phyloP scores from a whole-genome alignment of 371 early-diverging fungal genomes.

The Mortierella sp. region DNA sequence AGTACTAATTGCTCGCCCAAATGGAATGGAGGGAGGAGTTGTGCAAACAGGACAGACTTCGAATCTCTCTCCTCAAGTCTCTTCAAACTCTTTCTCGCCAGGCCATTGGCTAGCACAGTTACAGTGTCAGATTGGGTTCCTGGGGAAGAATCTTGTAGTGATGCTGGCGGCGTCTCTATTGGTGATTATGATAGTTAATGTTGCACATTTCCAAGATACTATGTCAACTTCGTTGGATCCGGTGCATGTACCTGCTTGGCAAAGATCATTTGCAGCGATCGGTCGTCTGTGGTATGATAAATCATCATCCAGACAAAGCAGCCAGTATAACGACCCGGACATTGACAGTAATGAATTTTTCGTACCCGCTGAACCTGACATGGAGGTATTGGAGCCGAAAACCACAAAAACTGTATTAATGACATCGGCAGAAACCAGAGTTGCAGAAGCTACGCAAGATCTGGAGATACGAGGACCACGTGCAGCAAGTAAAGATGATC shows the following conservation, averaged over 20 bases:
- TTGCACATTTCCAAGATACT: slow-evolving; percentile 44
- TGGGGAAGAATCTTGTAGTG: slow-evolving; percentile 40
- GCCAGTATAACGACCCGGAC: not conserved
- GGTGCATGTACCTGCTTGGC: slow-evolving; percentile 28
- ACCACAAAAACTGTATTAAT: not conserved
- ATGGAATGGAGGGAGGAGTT: not conserved
- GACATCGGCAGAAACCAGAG: not conserved
- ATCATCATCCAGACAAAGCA: not conserved
- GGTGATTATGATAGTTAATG: slow-evolving; percentile 42
- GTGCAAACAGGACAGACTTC: slow-evolving; percentile 11
- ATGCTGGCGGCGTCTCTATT: slow-evolving; percentile 17
- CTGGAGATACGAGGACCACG: slow-evolving; percentile 7
- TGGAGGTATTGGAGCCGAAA: not conserved
- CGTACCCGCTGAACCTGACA: not conserved
- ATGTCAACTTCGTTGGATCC: slow-evolving; percentile 30
- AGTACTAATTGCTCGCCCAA: not conserved
- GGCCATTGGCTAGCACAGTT: not conserved
- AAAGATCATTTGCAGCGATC: slow-evolving; percentile 18
- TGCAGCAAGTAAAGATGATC: not conserved
- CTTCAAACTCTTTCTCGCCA: slow-evolving; percentile 4
- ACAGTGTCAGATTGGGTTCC: slow-evolving; percentile 8
- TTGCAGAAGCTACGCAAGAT: not conserved
- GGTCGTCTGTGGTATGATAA: slow-evolving; percentile 28
- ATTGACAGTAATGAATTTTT: not conserved
- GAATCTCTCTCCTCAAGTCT: slow-evolving; percentile 34